Evolutionary conservation across 2,329 filamentous ascomycete species (phyloP).

Genomic region (Cordyceps tenuipes): DNA sequence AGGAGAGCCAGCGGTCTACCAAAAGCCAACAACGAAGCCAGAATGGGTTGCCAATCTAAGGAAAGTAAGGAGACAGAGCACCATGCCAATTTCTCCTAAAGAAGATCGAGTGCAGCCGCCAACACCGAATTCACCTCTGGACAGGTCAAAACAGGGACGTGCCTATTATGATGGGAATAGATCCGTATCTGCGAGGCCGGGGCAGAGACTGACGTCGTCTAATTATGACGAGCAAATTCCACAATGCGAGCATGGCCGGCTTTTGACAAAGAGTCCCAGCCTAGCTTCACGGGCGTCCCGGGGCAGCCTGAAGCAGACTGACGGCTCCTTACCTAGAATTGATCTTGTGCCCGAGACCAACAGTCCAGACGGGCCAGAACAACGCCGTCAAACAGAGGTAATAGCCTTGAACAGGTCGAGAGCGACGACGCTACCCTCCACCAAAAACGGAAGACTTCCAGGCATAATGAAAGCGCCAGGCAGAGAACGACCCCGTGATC

Average conservation of each 20-base stretch:
- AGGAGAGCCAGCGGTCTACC: background rate
- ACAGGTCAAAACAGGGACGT: background rate
- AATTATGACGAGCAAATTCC: background rate
- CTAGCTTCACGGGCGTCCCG: background rate
- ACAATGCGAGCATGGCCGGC: background rate
- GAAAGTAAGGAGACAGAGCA: background rate
- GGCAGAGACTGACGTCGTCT: constrained; percentile 3
- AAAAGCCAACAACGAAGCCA: constrained; percentile 1
- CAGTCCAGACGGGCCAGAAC: background rate
- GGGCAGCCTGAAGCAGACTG: background rate
- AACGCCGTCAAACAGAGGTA: background rate
- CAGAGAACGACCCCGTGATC: background rate
- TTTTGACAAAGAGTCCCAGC: background rate
- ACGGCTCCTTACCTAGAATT: background rate
- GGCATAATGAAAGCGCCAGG: constrained; percentile 8
- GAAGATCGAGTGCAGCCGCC: background rate
- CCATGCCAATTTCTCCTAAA: background rate
- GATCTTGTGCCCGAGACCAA: background rate
- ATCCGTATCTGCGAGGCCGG: constrained; percentile 5
- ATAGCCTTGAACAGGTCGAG: background rate
- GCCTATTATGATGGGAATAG: constrained; percentile 11
- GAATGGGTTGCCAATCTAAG: constrained; percentile 5
- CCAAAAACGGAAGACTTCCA: constrained; percentile 4
- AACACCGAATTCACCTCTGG: background rate
- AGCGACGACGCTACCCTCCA: background rate